Base-by-base conservation (phyloP, 1,284 basidiomycete species). In the Pulveroboletus sp. region DNA sequence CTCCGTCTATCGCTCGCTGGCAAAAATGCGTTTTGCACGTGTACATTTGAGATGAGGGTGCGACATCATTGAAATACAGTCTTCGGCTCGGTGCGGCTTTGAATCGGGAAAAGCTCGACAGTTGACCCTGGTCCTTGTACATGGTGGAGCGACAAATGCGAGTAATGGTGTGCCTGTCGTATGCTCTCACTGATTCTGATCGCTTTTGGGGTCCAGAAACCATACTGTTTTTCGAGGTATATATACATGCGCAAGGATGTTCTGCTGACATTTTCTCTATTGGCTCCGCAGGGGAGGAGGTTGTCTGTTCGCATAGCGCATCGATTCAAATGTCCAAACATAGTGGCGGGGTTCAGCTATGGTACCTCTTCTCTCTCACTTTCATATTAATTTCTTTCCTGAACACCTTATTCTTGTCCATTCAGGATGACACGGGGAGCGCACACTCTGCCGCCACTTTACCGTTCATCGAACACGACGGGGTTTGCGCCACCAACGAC, bases 11-110 rank as follows among this genome's bases (percentile, higher is more conserved):
- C 61, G 31, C 39, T 57, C 43, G 54, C 46, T 25, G 56, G 63
- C 43, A 33, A 63, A 64, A 66, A 66, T 57, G 65, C 53, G 48
- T 57, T 62, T 54, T 62, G 35, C 65, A 70, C 68, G 65, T 66
- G 68, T 61, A 43, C 15, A 39, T 33, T 54, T 57, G 36, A 29
- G 45, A 48, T 20, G 52, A 43, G 45, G 51, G 38, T 49, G 33
- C 48, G 54, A 36, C 46, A 54, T 44, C 39, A 47, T 36, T 28
- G 25, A 20, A 11, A 17, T 11, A 38, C 35, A n/a, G 25, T 15
- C 20, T 42, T 45, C 49, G 39, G 58, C 55, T 52, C 44, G 49
- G 52, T 62, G 52, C 62, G 58, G 54, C 38, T 48, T n/a, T 65
- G 50, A 43, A 62, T 45, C 58, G 53, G 53, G 28, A 44, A 24